Evolutionary conservation across 352 stramenopile genomes (phyloP).

Genomic region (Phytopythium aichiense): DNA sequence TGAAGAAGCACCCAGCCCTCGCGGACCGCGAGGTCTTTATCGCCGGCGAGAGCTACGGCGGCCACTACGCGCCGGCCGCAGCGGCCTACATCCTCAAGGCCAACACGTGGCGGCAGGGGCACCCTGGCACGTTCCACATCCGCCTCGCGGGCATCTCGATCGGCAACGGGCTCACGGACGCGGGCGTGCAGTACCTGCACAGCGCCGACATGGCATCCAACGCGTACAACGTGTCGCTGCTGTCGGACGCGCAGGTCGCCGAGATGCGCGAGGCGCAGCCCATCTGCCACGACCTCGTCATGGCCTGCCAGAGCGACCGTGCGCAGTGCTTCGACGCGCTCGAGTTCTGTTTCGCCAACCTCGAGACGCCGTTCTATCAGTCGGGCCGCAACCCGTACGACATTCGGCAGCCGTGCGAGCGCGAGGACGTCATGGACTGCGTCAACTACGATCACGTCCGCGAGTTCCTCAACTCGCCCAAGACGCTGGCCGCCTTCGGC

Average conservation of each 20-base stretch:
- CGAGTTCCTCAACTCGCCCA: constrained; percentile 64
- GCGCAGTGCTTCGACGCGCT: constrained; percentile 38
- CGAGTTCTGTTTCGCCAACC: constrained; percentile 49
- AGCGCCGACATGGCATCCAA: constrained; percentile 71
- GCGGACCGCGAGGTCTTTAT: constrained; percentile 48
- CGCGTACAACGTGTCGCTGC: constrained; percentile 61
- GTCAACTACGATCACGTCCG: constrained; percentile 68
- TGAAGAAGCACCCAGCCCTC: constrained; percentile 45
- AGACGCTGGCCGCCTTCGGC: constrained; percentile 25
- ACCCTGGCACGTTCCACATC: constrained; percentile 20
- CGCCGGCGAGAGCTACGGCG: constrained; percentile 64
- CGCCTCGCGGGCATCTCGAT: constrained; percentile 62
- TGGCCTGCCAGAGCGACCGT: constrained; percentile 43
- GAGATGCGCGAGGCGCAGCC: constrained; percentile 53
- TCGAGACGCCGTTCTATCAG: constrained; percentile 45
- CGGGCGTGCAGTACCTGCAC: constrained; percentile 61
- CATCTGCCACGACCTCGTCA: constrained; percentile 50
- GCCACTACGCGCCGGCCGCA: constrained; percentile 59
- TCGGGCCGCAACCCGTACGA: constrained; percentile 72
- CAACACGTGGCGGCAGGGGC: constrained; percentile 27
- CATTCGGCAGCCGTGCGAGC: constrained; percentile 48
- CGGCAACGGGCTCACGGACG: constrained; percentile 71
- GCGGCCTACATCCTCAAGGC: constrained; percentile 46
- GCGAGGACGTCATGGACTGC: constrained; percentile 56
- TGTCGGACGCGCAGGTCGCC: constrained; percentile 31